phyloP scores from a whole-genome alignment of 345 rosid genomes.

The Pugionium dolabratum region DNA sequence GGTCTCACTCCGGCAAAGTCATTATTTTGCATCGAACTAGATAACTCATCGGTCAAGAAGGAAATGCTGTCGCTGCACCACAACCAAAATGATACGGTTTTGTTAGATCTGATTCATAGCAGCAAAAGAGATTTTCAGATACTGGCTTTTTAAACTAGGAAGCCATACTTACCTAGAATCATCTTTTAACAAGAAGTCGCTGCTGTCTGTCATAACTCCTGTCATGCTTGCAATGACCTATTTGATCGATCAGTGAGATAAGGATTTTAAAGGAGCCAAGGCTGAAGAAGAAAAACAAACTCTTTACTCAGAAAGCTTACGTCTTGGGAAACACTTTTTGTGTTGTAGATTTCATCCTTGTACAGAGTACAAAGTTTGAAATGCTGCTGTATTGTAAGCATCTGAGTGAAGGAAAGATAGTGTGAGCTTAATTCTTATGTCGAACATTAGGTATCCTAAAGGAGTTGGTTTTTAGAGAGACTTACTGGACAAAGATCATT shows the following conservation, averaged over 20 bases:
- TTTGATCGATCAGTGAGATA: constrained; percentile 11
- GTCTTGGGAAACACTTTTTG: constrained; percentile 77
- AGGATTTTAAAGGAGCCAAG: not conserved
- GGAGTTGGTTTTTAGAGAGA: constrained; percentile 17
- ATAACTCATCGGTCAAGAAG: constrained; percentile 79
- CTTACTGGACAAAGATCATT: constrained; percentile 91
- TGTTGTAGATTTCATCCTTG: constrained; percentile 96
- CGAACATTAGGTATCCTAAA: constrained; percentile 23
- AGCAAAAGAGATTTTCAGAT: not conserved
- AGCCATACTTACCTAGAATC: constrained; percentile 61
- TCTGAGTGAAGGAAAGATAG: constrained; percentile 43
- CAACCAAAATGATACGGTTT: constrained; percentile 8
- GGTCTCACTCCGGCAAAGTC: constrained; percentile 79
- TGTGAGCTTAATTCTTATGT: not conserved
- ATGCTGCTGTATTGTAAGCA: constrained; percentile 85
- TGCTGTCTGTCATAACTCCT: constrained; percentile 82
- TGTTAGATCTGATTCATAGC: constrained; percentile 12
- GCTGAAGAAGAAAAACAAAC: no score
- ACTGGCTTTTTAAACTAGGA: not conserved
- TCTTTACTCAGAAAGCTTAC: constrained; percentile 50
- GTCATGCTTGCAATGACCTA: constrained; percentile 97
- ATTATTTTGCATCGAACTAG: constrained; percentile 76
- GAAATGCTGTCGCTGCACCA: constrained; percentile 55
- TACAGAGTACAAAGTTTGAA: constrained; percentile 90
- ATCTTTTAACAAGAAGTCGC: constrained; percentile 86